These are phyloP conservation scores for Botrytis squamosa DNA, from an alignment of 2,329 filamentous ascomycete species.

Conservation along the genomic window DNA sequence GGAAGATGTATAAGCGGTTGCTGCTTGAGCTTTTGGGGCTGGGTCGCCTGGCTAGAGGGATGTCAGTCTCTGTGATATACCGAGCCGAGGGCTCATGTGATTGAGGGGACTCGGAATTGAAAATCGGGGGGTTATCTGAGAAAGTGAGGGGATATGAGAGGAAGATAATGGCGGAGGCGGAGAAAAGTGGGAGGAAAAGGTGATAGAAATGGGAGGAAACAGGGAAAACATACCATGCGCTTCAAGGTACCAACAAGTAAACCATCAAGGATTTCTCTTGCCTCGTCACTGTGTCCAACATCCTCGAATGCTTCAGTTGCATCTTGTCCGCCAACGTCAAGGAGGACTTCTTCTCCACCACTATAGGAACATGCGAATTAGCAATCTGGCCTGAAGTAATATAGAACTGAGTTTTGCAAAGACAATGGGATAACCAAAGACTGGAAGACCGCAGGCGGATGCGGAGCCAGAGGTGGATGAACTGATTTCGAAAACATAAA, in stretches of 20 bases:
- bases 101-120: slow-evolving; percentile 2
- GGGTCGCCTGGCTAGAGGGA: slow-evolving; percentile 69
- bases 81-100: too few species aligned
- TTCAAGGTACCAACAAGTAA: slow-evolving; percentile 76
- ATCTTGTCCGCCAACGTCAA: slow-evolving; percentile 94
- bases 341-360: slow-evolving; percentile 95
- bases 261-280: slow-evolving; percentile 84
- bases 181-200: slow-evolving; percentile 7
- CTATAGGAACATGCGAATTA: slow-evolving; percentile 48
- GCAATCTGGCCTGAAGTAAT: background rate
- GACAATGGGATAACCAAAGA: background rate
- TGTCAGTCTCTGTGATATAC: background rate
- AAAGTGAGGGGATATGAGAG: background rate
- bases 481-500: background rate
- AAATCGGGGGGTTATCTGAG: background rate
- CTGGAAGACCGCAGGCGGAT: background rate
- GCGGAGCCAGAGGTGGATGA: background rate
- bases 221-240: slow-evolving; percentile 62
- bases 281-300: slow-evolving; percentile 98
- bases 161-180: background rate
- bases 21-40: slow-evolving; percentile 50
- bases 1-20: slow-evolving; percentile 49
- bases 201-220: slow-evolving; percentile 13
- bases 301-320: slow-evolving; percentile 98
- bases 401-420: background rate